Conservation (phyloP, 1,284 basidiomycete species). For the Ceratobasidium sp. region DNA sequence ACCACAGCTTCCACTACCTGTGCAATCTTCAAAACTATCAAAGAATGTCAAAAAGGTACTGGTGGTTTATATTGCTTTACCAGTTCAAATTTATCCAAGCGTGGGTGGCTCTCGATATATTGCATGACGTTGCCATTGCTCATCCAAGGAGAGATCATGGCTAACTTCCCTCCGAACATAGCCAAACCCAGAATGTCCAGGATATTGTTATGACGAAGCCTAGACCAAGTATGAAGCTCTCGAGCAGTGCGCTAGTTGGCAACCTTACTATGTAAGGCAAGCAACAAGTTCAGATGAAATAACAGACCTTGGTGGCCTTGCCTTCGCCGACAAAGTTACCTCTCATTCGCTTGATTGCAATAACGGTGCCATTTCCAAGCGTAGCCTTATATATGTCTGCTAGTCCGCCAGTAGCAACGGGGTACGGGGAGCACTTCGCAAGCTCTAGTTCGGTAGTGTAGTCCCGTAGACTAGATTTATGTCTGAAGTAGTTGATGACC, state of each 20-base stretch:
- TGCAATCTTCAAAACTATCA: not conserved
- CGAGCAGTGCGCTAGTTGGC: not conserved
- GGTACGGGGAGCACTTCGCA: too few relatives aligned
- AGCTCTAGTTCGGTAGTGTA: too few relatives aligned
- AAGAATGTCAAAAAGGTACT: not conserved
- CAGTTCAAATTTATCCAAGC: not conserved
- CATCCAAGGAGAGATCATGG: constrained; percentile 25
- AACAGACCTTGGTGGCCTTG: too few relatives aligned
- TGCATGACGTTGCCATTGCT: not conserved
- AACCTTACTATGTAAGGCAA: not conserved
- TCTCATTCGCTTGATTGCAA: too few relatives aligned
- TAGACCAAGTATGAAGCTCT: constrained; percentile 6
- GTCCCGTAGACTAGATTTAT: too few relatives aligned
- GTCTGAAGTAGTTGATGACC: not conserved
- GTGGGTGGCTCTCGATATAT: not conserved
- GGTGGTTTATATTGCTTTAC: not conserved
- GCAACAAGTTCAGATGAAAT: too few relatives aligned
- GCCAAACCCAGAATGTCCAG: constrained; percentile 2
- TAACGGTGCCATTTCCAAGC: too few relatives aligned
- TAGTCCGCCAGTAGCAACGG: too few relatives aligned
- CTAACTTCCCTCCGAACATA: not conserved
- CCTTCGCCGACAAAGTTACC: too few relatives aligned
- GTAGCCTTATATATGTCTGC: too few relatives aligned
- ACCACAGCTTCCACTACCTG: not conserved
- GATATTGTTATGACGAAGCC: not conserved